phyloP scores from a whole-genome alignment of 768 basidiomycete genomes.

The Glaciozyma antarctica region DNA sequence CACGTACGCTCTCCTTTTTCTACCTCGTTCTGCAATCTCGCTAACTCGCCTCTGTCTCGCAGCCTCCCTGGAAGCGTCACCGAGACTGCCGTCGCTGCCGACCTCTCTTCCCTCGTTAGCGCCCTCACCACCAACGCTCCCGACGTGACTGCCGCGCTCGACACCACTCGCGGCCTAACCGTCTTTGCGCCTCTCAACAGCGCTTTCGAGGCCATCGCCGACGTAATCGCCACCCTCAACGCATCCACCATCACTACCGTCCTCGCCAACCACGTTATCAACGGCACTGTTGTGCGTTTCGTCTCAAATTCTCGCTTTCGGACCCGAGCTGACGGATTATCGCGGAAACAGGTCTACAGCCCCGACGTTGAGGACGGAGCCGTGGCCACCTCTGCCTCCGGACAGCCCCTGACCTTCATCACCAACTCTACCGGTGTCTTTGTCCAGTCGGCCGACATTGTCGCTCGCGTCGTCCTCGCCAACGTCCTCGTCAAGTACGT shows the following conservation, averaged over 20 bases:
- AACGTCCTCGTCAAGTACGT: conserved; percentile 29
- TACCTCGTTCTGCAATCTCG: background rate
- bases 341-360: background rate
- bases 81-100: conserved; percentile 21
- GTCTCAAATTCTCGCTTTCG: background rate
- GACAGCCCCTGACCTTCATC: conserved; percentile 38
- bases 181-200: conserved; percentile 41
- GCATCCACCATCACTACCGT: conserved; percentile 34
- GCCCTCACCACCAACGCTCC: no score
- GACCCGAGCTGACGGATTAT: background rate
- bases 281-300: background rate
- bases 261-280: background rate
- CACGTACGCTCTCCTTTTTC: background rate
- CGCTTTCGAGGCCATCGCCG: conserved; percentile 32
- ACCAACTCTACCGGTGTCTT: conserved; percentile 37
- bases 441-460: conserved; percentile 37
- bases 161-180: conserved; percentile 36
- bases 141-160: no score
- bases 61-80: background rate
- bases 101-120: conserved; percentile 33
- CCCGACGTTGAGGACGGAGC: conserved; percentile 28
- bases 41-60: background rate
- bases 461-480: conserved; percentile 38
- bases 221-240: conserved; percentile 35
- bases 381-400: conserved; percentile 40